phyloP scores from a whole-genome alignment of 768 basidiomycete species.

The Xerocomus spinulosus region DNA sequence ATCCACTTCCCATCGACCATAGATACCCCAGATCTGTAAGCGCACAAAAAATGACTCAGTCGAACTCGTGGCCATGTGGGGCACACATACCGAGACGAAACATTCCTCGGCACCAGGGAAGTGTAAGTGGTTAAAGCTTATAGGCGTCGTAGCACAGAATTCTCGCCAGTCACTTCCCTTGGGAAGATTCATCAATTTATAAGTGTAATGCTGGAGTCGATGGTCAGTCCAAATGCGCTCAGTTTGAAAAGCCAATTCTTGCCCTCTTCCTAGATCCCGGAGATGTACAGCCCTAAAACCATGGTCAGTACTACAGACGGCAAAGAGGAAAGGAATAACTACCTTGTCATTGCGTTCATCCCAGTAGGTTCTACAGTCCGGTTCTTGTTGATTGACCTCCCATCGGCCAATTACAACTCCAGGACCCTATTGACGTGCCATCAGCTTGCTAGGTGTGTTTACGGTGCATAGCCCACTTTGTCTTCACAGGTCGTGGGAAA shows the following conservation, averaged over 20 bases:
- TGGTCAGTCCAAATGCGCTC: not conserved
- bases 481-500: constrained; percentile 23
- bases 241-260: not conserved
- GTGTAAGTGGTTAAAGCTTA: constrained; percentile 16
- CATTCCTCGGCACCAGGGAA: constrained; percentile 21
- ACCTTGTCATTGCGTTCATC: not conserved
- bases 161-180: constrained; percentile 25
- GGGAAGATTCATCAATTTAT: constrained; percentile 25
- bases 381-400: constrained; percentile 23
- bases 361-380: constrained; percentile 27
- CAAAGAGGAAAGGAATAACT: not conserved
- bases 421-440: constrained; percentile 4
- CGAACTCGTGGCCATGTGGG: not conserved
- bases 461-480: constrained; percentile 2
- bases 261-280: constrained; percentile 21
- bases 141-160: constrained; percentile 34
- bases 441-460: not conserved
- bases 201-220: constrained; percentile 21
- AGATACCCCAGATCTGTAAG: constrained; percentile 15
- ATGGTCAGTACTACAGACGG: not conserved
- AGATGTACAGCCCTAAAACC: constrained; percentile 21
- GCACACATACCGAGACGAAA: constrained; percentile 10
- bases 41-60: not conserved
- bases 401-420: constrained; percentile 25
- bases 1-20: constrained; percentile 28